Evolutionary conservation across 2,329 filamentous ascomycete genomes (phyloP).

Genomic region (Penicillium concentricum): DNA sequence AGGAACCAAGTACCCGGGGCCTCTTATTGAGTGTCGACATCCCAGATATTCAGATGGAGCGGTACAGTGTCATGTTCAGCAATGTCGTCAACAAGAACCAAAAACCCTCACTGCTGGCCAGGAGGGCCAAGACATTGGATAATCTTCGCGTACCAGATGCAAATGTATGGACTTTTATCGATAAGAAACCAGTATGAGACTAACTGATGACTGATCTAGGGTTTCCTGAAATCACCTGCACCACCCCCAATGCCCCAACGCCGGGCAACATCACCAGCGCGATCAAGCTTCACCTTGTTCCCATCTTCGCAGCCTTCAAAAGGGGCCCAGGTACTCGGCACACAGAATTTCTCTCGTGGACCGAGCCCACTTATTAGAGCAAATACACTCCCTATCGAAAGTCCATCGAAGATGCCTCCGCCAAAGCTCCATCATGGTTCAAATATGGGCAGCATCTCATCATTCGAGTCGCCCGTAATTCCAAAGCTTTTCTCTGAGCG

Average conservation of each 20-base stretch:
- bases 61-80: slow-evolving; percentile 93
- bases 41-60: slow-evolving; percentile 74
- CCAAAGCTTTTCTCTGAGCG: slow-evolving; percentile 11
- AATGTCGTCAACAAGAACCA: slow-evolving; percentile 59
- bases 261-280: slow-evolving; percentile 39
- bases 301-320: slow-evolving; percentile 35
- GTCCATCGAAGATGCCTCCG: slow-evolving; percentile 11
- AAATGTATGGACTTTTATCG: slow-evolving; percentile 30
- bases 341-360: slow-evolving; percentile 31
- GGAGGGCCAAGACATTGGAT: slow-evolving; percentile 40
- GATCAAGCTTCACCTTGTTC: slow-evolving; percentile 40
- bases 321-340: slow-evolving; percentile 30
- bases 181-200: neutral
- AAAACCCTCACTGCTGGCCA: slow-evolving; percentile 32
- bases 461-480: slow-evolving; percentile 12
- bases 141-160: slow-evolving; percentile 56
- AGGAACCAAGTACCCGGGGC: slow-evolving; percentile 14
- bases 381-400: slow-evolving; percentile 21
- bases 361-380: slow-evolving; percentile 28
- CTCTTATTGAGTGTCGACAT: slow-evolving; percentile 72
- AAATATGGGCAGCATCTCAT: slow-evolving; percentile 11
- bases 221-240: slow-evolving; percentile 11
- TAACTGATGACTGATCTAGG: slow-evolving; percentile 4
- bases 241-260: slow-evolving; percentile 26
- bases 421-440: slow-evolving; percentile 6